Base-by-base conservation (phyloP, 257 asterid species). In the Marsdenia floribunda region DNA sequence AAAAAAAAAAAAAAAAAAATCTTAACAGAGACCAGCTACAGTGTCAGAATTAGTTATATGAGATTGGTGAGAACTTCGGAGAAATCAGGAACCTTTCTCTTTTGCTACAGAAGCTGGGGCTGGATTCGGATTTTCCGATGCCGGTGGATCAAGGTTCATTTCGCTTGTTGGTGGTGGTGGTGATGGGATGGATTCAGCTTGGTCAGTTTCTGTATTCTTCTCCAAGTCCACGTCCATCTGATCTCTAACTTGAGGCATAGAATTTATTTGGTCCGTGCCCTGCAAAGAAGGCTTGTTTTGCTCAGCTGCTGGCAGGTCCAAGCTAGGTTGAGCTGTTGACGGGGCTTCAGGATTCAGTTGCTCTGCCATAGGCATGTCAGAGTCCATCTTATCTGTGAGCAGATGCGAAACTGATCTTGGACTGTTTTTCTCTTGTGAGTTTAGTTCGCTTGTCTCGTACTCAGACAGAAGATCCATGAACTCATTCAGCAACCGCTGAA, bases 401-500 rank as follows among this genome's bases (percentile, higher is more conserved):
- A 75, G 84, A 76, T 79, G 50, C 22, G 85, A 63, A 18, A 68
- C 60, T 50, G 85, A 16, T 24, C 75, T 61, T 2, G 83, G 74
- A 24, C 38, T 77, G 68, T 79, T 77, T 69, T 65, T 75, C 75
- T 47, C 83, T 38, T 72, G 80, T 6, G 57, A 3, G 77, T 73
- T 78, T 44, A 78, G 70, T 78, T 85, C 91, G 21, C 81, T 53
- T 49, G 83, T 61, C 61, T 82, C 87, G 22, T 90, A 90, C 75
- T 92, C 99, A 21, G 93, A 85, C 0, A 95, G 84, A 78, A 87
- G 96, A 80, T 89, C 90, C 90, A 89, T 80, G 81, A 89, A 89
- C 84, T 92, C 99, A 11, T 92, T 90, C 19, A 95, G 96, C 79
- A 95, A 75, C 73, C 99, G 86, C 77, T 95, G 99, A 54, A 95